A percentile compares a stretch with the other conserved stretches of the same genome.
These are phyloP conservation scores for Suhomyces pyralidae DNA, from an alignment of 805 yeast genomes.

Conservation along the genomic window DNA sequence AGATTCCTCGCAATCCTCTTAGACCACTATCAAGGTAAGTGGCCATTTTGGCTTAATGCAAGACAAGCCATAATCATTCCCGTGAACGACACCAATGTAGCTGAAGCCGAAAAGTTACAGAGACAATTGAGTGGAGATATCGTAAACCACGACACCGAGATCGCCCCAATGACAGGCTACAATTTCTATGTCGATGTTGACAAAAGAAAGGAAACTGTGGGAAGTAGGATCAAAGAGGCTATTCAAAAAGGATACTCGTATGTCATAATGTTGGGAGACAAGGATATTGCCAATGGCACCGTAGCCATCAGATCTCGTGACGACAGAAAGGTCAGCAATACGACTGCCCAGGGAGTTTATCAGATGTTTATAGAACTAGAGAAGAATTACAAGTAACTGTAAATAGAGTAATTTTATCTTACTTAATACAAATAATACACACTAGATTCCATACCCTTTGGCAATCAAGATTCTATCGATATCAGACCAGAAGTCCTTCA, in stretches of 20 bases:
- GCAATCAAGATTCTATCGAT: constrained; percentile 70
- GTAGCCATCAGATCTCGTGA: constrained; percentile 63
- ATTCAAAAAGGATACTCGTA: constrained; percentile 70
- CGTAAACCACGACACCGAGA: constrained; percentile 22
- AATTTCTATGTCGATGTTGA: constrained; percentile 77
- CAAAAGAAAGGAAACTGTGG: constrained; percentile 71
- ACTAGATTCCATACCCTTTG: constrained; percentile 50
- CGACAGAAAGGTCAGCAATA: constrained; percentile 41
- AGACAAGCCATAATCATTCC: constrained; percentile 87
- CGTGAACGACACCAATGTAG: constrained; percentile 59
- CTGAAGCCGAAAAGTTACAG: constrained; percentile 51
- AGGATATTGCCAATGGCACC: constrained; percentile 60
- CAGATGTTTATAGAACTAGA: constrained; percentile 55
- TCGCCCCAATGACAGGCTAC: constrained; percentile 56
- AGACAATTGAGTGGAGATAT: constrained; percentile 46
- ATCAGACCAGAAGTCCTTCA: constrained; percentile 79
- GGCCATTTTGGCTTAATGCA: constrained; percentile 98
- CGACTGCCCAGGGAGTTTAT: constrained; percentile 51
- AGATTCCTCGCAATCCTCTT: constrained; percentile 86
- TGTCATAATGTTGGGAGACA: constrained; percentile 83
- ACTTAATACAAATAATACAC: background rate
- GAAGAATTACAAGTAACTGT: constrained; percentile 35
- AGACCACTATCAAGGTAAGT: constrained; percentile 86
- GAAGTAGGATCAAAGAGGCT: constrained; percentile 78
- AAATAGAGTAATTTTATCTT: background rate